Evolutionary conservation across 2,329 filamentous ascomycete species (phyloP).

Genomic region (Beauveria scarabaeidicola): DNA sequence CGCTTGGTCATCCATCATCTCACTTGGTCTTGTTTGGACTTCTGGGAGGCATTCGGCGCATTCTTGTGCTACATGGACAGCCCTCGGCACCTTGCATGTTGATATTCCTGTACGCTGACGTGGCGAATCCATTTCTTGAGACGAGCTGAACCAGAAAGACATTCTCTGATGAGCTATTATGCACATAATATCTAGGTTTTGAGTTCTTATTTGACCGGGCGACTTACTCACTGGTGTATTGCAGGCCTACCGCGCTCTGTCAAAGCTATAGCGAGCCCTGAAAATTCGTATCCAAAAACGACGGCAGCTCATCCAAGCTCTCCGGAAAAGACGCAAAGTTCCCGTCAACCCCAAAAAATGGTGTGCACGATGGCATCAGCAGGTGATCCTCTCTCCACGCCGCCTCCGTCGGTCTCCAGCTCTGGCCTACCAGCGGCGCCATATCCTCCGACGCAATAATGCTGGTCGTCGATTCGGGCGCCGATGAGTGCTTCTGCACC

Average conservation of each 20-base stretch:
- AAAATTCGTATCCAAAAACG: constrained; percentile 16
- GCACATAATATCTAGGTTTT: background rate
- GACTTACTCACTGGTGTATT: background rate
- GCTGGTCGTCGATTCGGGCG: constrained; percentile 16
- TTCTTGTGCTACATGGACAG: background rate
- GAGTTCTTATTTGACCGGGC: background rate
- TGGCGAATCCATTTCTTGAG: no score
- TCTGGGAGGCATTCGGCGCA: background rate
- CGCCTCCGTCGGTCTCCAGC: constrained; percentile 13
- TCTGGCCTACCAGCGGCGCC: background rate
- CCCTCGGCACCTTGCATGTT: no score
- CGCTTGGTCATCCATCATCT: background rate
- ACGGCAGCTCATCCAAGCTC: constrained; percentile 29
- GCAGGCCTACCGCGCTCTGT: background rate
- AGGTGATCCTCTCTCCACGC: constrained; percentile 1
- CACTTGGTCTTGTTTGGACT: background rate
- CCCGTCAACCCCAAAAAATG: constrained; percentile 29
- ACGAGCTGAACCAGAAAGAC: no score
- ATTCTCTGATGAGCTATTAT: background rate
- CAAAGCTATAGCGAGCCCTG: background rate
- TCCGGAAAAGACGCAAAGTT: constrained; percentile 31
- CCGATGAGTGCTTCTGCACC: constrained; percentile 31
- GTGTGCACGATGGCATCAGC: constrained; percentile 18
- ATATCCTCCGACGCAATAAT: background rate
- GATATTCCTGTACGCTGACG: background rate